phyloP scores from a whole-genome alignment of 75 land plant species.

The Adiantum capillusveneris region DNA sequence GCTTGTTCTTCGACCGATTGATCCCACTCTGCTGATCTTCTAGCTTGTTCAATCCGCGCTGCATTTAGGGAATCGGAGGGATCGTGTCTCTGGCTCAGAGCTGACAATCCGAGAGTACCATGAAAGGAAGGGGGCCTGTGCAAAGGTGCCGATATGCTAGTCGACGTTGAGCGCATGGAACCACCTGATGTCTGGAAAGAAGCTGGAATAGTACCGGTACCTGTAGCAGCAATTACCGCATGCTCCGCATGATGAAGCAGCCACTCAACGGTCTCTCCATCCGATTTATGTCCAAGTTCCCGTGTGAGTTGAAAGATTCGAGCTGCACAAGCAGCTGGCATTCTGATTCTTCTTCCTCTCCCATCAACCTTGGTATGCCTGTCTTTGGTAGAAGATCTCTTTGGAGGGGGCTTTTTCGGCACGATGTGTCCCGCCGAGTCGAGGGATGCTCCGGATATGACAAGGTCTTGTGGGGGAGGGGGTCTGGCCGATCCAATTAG shows the following conservation, averaged over 20 bases:
- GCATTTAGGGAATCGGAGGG: constrained; percentile 3
- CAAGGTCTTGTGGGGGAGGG: constrained; percentile 9
- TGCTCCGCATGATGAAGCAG: constrained; percentile 64
- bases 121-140: constrained; percentile 19
- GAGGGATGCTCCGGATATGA: constrained; percentile 7
- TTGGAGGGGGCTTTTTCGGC: constrained; percentile 55
- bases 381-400: constrained; percentile 75
- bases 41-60: constrained; percentile 20
- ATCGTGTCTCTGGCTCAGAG: background rate
- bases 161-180: constrained; percentile 62
- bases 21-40: constrained; percentile 22
- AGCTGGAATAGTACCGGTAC: constrained; percentile 69
- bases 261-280: constrained; percentile 89
- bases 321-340: constrained; percentile 75
- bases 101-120: constrained; percentile 11
- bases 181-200: constrained; percentile 61
- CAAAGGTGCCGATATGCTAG: constrained; percentile 39
- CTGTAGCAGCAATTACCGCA: constrained; percentile 64
- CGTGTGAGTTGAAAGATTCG: constrained; percentile 71
- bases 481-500: background rate
- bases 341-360: constrained; percentile 56
- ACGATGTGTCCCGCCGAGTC: background rate
- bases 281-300: constrained; percentile 90
- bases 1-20: constrained; percentile 21
- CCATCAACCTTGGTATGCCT: constrained; percentile 78